Evolutionary conservation across 495 filamentous ascomycete genomes (phyloP), one percentile per base, ranked within the genome.

Genomic region (Recurvomyces mirabilis): DNA sequence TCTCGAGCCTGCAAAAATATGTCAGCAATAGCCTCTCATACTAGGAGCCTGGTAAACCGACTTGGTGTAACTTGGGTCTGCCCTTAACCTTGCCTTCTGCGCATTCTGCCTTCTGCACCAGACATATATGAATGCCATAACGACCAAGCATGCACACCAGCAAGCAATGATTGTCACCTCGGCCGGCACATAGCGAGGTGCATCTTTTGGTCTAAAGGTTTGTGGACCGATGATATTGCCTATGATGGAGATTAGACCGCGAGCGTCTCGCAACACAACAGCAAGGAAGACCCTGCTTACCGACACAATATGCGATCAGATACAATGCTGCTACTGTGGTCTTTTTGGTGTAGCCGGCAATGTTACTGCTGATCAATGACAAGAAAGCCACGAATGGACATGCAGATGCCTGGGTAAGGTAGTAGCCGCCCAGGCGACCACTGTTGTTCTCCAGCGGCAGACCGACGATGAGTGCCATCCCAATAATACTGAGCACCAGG

Each of bases 251-350:
- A 37, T 19, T 35, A 45, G 21, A 29, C 5, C 14, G 10, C 37
- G 37, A 40, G 3, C 5, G 34, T 5, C 15, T 37, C 19, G 18
- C 19, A 20, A n/a, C n/a, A n/a, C n/a, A n/a, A n/a, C n/a, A n/a
- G n/a, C 14, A 17, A 12, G 19, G 15, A 18, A 13, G 11, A 18
- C 22, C 13, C 14, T 7, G n/a, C 26, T 29, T n/a, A 36, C 33
- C 21, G 5, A 33, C 30, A 25, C 45, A 57, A 36, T 52, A 50
- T n/a, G 14, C 51, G 49, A 82, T 77, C n/a, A 86, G 59, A 46
- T 80, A 82, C 39, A 86, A 57, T 0, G 78, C 79, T 0, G 78
- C 78, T 1, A 82, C 74, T 0, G 79, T 84, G 0, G 79, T 84
- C 60, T 83, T 84, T 43, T 84, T 83, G 9, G 81, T 84, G 57